Conservation (phyloP, 495 filamentous ascomycete genomes). For the Pyrenula aspistea region DNA sequence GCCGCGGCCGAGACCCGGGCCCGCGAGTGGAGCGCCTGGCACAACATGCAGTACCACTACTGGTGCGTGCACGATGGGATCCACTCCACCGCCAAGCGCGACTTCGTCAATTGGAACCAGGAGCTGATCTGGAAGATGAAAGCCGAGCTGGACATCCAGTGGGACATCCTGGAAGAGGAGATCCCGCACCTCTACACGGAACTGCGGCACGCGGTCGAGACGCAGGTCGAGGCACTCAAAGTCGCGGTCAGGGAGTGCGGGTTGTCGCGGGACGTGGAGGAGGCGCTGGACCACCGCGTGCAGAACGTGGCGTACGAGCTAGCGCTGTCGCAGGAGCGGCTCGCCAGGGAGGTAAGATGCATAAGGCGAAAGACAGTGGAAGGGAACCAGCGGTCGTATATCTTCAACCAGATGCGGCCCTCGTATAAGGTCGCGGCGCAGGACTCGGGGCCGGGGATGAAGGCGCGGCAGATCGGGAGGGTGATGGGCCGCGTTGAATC, state of each 20-base stretch:
- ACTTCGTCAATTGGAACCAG: slow-evolving; percentile 11
- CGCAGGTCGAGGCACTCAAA: background rate
- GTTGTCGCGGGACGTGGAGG: background rate
- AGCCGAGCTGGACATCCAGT: slow-evolving; percentile 9
- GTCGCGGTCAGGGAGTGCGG: background rate
- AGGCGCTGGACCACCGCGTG: background rate
- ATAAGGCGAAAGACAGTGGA: slow-evolving; percentile 2
- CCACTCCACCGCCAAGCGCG: slow-evolving; percentile 5
- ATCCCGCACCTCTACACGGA: slow-evolving; percentile 5
- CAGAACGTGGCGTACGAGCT: background rate
- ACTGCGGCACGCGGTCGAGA: slow-evolving; percentile 2
- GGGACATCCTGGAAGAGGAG: slow-evolving; percentile 11
- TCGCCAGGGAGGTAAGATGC: slow-evolving; percentile 1
- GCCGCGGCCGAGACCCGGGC: too few species aligned
- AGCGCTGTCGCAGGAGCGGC: background rate
- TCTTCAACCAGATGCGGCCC: too few species aligned
- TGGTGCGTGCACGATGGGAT: slow-evolving; percentile 10
- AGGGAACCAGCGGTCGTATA: too few species aligned
- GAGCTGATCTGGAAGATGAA: slow-evolving; percentile 16
- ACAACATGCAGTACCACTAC: slow-evolving; percentile 9
- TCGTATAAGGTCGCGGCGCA: too few species aligned
- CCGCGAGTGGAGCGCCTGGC: background rate
- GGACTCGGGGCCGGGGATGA: too few species aligned
- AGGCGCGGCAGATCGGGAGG: too few species aligned
- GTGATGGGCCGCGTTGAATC: background rate